Conservation (phyloP, 805 yeast species). For the Metschnikowia gruessii region DNA sequence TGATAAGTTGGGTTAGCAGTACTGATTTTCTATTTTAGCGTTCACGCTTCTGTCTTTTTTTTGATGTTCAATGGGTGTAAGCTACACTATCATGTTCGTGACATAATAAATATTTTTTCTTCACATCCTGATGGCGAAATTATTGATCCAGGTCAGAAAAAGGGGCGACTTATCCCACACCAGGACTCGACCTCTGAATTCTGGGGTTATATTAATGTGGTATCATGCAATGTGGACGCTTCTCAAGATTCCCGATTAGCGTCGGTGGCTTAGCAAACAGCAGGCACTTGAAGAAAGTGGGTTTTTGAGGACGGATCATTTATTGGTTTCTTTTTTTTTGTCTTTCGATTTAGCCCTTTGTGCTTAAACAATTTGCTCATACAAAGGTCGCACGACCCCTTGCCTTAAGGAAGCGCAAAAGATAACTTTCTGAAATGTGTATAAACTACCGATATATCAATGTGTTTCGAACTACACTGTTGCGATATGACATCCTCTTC, state of each 20-base stretch:
- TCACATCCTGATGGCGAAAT: not conserved
- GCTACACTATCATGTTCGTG: not conserved
- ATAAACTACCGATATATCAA: too few species aligned
- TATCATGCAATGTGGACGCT: not conserved
- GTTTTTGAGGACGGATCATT: not conserved
- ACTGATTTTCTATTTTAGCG: not conserved
- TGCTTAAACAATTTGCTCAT: constrained; percentile 5
- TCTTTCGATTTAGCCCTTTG: not conserved
- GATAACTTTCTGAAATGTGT: not conserved
- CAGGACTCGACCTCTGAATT: too few species aligned
- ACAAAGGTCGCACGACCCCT: not conserved
- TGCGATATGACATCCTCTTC: too few species aligned
- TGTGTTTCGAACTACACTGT: too few species aligned
- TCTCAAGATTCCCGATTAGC: constrained; percentile 1
- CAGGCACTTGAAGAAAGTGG: not conserved
- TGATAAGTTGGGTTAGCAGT: not conserved
- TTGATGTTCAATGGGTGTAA: not conserved
- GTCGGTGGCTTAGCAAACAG: constrained; percentile 3
- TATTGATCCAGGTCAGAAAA: not conserved
- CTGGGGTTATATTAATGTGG: too few species aligned
- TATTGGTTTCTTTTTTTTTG: not conserved
- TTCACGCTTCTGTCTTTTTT: not conserved
- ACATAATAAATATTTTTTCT: not conserved
- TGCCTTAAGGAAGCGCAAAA: not conserved
- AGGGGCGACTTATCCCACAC: too few species aligned